Base-by-base conservation (phyloP, 306 rosid genomes). In the Styphnolobium japonicum region DNA sequence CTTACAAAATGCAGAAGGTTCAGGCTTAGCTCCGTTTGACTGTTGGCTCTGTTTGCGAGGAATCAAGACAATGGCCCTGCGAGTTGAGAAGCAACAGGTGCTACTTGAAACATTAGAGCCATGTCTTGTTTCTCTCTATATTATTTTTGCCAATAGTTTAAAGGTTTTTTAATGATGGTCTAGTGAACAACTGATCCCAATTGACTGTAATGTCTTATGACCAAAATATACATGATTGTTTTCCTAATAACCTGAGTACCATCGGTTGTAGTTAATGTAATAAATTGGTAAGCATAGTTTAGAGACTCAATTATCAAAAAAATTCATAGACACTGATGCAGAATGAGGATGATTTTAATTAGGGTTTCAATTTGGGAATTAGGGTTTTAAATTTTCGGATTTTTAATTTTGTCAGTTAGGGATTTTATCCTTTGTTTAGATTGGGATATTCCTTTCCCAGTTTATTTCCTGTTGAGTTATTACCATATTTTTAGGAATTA, bases 1-100 rank as follows among this genome's bases (percentile, higher is more conserved):
- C 77, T 80, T 95, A 79, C 98, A 91, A 84, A 95, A 90, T 80
- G 97, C 98, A 6, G 97, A 80, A 83, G 98, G 98, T 75, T 86
- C 97, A 51, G 98, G 95, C 67, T 86, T 95, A 78, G 97, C 98
- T 81, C 98, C 97, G 56, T 88, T 90, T 84, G 96, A 92, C 81
- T 95, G 97, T 75, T 94, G 95, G 95, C 85, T 91, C 19, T 92
- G 97, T 81, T 78, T 92, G 78, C 82, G 95, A 80, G 97, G 97
- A 80, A 84, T 95, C 67, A 95, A 95, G 90, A 95, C 98, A 25
- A 88, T 95, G 95, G 89, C 93, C 80, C 90, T 94, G 34, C 89
- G 97, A 67, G 80, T 94, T 78, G 97, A 95, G 84, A 92, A 90
- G 91, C 97, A 95, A 72, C 98, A 95, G 97, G 98, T 94, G 77